Evolutionary conservation across 257 asterid genomes (phyloP), one percentile per base, ranked within the genome.

Genomic region (Salvia rosmarinus): DNA sequence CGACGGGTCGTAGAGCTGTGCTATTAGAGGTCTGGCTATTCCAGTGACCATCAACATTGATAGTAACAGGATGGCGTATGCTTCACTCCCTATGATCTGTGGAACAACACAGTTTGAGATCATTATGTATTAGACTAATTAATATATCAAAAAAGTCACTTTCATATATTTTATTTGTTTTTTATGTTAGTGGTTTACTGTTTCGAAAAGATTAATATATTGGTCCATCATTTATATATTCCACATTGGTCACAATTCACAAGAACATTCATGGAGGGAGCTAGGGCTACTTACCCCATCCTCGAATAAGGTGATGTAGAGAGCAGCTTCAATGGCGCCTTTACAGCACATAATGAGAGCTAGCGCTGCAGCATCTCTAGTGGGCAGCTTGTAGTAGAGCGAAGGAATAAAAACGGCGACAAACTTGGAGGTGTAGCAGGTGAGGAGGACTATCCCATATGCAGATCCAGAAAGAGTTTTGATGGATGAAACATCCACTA

Each of bases 301-400:
- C 46, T 82, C 89, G 62, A 30, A 75, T 78, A 86, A 9, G 43
- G 70, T 64, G 66, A 85, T 75, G 51, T 80, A 89, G 1, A 74
- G 57, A 23, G 83, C 63, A 44, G 80, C 79, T 71, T 89, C 96
- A 9, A 87, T 63, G 30, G 82, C 77, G 37, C 96, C 96, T 67
- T 73, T 87, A 68, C 91, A 78, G 40, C 90, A 83, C 90, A 87
- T 79, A 49, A 89, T 68, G 25, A 87, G 84, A 72, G 84, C 77
- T 32, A 87, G 87, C 58, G 84, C n/a, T 1, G 80, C 13, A 2
- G 91, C 87, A n/a, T 87, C 91, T 67, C 59, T 55, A 0, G 72
- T 52, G 0, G 88, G 82, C 9, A 83, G 21, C 25, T 73, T 55
- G 12, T 74, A 79, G 52, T 68, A 72, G 16, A 87, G 74, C 0